Evolutionary conservation across 441 rosid genomes (phyloP), one percentile per base, ranked within the genome.

Genomic region (Pelargonium citronellum): DNA sequence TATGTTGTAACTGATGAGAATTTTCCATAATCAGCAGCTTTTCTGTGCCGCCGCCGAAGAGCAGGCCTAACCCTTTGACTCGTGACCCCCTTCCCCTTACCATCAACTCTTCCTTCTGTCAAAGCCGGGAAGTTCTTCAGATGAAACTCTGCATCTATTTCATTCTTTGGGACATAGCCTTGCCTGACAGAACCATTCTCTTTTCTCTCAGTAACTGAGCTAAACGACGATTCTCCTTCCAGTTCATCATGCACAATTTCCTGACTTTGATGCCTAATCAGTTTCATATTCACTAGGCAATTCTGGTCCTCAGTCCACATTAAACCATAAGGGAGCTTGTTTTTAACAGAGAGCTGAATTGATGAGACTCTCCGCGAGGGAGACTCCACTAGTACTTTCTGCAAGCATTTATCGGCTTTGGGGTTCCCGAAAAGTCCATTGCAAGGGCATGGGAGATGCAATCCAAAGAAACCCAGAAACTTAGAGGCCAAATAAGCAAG

Each of bases 291-390:
- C n/a, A 67, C 64, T 61, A 53, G 73, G 34, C 47, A 24, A 60
- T 69, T 57, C 27, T 62, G 16, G 64, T 55, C 78, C 51, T 67
- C 63, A 72, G 12, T 69, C 39, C 72, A 64, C 49, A 81, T 41
- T 0, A 81, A 80, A 83, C 83, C 84, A 58, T 87, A 87, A 72
- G 97, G 96, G 73, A 79, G 72, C 60, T 66, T 87, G 3, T 68
- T 79, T 77, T n/a, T 86, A 2, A 76, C 81, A 43, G 82, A 87
- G 19, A 30, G 75, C 15, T 84, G 91, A 55, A 91, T 78, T 70
- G 74, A 66, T 12, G 81, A 79, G 69, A 87, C 79, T 49, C 80
- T 85, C 70, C 76, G 67, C 0, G 80, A 71, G 1, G 92, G 87
- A 9, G 72, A 24, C 41, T 85, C 67, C 41, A 71, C 79, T 47